Base-by-base conservation (phyloP, 1,284 basidiomycete species). In the Somion occarium region DNA sequence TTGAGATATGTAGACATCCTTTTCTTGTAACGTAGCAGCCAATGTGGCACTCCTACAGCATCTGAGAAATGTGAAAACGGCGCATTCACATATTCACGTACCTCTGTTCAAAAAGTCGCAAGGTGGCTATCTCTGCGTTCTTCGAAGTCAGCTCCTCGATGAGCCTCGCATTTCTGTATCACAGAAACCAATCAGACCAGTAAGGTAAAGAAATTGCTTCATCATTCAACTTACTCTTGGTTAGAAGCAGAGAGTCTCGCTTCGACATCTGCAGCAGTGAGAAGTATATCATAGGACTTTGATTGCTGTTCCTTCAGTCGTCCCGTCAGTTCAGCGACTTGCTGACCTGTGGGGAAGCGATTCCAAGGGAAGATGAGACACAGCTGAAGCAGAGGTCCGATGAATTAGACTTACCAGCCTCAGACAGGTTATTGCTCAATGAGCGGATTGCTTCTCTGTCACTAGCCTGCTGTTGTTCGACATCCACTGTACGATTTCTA, bases 401-500 rank as follows among this genome's bases (percentile, higher is more conserved):
- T n/a, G n/a, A n/a, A 7, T 13, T 23, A 12, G 11, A 55, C 59
- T 38, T 44, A 69, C 66, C 58, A 5, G 65, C 54, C 18, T 48
- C 46, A 2, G 56, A 48, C 1, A 68, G 50, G 7, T 54, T 56
- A 9, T 39, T 48, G 19, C 59, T 58, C 3, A 63, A 57, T 5
- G 49, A 42, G 13, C 57, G 54, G 1, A 68, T 56, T 0, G 62
- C 56, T 25, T 58, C 51, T 19, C 60, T 58, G 38, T 70, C 64
- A 15, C 59, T 53, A 4, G 41, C 44, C 41, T 67, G 64, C 7
- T 49, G 46, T 15, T 23, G 38, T 45, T 72, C 69, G 0, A 66
- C 55, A 9, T 64, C 64, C 0, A 57, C 44, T 15, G 67, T 49
- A 1, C 69, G 66, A 25, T 52, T 58, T 48, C 60, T 66, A 2